Base-by-base conservation (phyloP, 371 early-diverging fungal genomes). In the Saksenaea oblongispora region DNA sequence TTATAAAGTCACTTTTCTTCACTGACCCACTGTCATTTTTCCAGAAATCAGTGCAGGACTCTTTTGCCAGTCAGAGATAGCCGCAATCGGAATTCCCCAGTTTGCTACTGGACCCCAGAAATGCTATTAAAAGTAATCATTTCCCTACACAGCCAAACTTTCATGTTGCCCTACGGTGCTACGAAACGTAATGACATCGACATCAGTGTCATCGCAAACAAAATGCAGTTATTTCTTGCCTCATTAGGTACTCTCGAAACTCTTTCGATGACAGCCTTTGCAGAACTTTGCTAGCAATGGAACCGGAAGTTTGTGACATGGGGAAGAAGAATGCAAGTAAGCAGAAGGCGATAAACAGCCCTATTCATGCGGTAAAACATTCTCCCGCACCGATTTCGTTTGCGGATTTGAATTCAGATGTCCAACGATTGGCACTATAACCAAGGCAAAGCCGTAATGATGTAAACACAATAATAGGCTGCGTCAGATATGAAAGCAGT, bases 71-170 rank as follows among this genome's bases (percentile, higher is more conserved):
- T 98, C 98, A 37, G 95, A 92, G 61, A 98, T 91, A 34, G 97
- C 98, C 28, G 98, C 98, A 44, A 95, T 67, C 54, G 98, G 98
- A 58, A 98, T 86, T 61, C 98, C 98, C 98, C 98, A 98, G 86
- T 97, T 98, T 58, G 94, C 97, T 34, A 93, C 90, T 56, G 95
- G 94, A 56, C 95, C 95, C 95, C 95, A 94, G 71, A 94, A 94
- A 67, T 94, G 95, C 89, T 89, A 74, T 31, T 59, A 37, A 37
- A 26, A 54, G 7, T 27, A 55, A 47, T 28, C 34, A 13, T 34
- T 31, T 31, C 31, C 37, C 22, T 13, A 57, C 7, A 59, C 54
- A 44, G 39, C 26, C 35, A 8, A 57, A 22, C 13, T 34, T 28
- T 59, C 47, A 26, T 27, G 34, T 24, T 53, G 24, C 65, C 76